Conservation (phyloP, 306 rosid genomes). For the Cucurbita argyrosperma region DNA sequence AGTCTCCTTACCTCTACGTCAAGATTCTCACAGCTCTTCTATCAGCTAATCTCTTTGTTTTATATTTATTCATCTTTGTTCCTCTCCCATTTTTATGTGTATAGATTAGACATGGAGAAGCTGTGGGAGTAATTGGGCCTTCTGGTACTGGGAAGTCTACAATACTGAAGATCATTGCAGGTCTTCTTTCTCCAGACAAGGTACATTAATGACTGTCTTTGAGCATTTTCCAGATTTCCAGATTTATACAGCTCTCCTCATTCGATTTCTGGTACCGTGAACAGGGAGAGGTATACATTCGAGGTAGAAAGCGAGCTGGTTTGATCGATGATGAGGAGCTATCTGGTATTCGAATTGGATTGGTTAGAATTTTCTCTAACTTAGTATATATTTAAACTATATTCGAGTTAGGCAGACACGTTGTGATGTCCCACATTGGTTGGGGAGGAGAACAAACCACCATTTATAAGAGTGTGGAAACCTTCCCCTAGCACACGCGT, state of each 20-base stretch:
- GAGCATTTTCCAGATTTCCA: background rate
- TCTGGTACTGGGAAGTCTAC: conserved; percentile 99
- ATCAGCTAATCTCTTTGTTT: background rate
- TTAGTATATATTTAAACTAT: background rate
- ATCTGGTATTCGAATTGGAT: conserved; percentile 84
- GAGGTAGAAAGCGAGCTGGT: conserved; percentile 76
- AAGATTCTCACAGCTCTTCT: background rate
- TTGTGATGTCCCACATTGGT: no score
- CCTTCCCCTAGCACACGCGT: no score
- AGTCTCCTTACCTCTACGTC: background rate
- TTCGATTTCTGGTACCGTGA: conserved; percentile 11
- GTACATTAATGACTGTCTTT: conserved; percentile 14
- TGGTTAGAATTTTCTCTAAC: conserved; percentile 31
- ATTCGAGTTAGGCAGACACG: no score
- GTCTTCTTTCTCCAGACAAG: conserved; percentile 88
- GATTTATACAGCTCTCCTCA: background rate
- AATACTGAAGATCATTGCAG: conserved; percentile 77
- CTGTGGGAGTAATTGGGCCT: conserved; percentile 98
- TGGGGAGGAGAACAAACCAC: no score
- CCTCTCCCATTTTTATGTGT: background rate
- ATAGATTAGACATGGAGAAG: conserved; percentile 95
- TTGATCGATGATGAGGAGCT: conserved; percentile 78
- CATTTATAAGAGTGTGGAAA: no score
- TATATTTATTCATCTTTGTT: background rate
- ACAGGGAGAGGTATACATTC: conserved; percentile 90